phyloP scores from a whole-genome alignment of 23 red algal species.

The Gracilaria domingensis region DNA sequence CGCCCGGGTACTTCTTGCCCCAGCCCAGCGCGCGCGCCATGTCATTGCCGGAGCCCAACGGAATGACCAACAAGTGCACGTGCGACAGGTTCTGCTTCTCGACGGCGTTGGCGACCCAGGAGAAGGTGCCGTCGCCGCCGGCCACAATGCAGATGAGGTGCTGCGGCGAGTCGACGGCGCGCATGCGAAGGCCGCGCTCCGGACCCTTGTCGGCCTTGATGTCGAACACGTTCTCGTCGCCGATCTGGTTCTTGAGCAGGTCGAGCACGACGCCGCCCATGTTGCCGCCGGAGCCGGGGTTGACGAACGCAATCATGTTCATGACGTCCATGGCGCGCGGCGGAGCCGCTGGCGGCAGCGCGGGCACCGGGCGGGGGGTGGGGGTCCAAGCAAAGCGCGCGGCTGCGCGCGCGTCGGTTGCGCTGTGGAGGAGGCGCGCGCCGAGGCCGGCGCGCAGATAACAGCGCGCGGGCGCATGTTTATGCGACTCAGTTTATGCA shows the following conservation, averaged over 20 bases:
- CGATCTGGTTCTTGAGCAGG: conserved; percentile 68
- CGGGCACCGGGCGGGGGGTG: neutral
- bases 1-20: conserved; percentile 80
- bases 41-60: conserved; percentile 98
- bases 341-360: no score
- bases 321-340: conserved; percentile 4
- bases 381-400: no score
- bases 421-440: no score
- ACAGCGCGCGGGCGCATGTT: no score
- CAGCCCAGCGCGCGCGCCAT: conserved; percentile 93
- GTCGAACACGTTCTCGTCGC: conserved; percentile 85
- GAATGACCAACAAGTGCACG: conserved; percentile 76
- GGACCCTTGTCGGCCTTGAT: conserved; percentile 75
- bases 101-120: conserved; percentile 75
- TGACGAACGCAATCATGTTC: conserved; percentile 88
- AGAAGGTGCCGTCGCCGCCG: conserved; percentile 98
- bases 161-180: conserved; percentile 10
- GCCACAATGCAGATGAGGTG: conserved; percentile 73
- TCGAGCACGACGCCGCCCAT: conserved; percentile 63
- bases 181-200: conserved; percentile 45
- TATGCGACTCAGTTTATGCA: no score
- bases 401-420: no score
- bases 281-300: conserved; percentile 75
- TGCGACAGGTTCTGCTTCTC: conserved; percentile 57
- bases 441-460: no score